Evolutionary conservation across 495 filamentous ascomycete genomes (phyloP).

Genomic region (Neurospora hispaniola): DNA sequence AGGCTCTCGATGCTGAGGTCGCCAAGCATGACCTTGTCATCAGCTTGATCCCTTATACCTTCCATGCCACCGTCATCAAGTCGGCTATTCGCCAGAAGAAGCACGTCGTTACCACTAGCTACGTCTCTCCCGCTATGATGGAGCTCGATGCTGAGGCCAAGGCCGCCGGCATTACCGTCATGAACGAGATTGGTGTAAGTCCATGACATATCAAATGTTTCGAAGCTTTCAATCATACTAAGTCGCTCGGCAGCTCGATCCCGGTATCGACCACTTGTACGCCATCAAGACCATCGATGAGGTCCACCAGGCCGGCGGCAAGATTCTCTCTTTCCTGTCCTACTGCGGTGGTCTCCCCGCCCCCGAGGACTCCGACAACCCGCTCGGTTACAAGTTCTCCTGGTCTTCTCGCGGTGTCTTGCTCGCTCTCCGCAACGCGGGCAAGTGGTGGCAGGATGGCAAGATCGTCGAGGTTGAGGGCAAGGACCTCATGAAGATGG

Average conservation of each 20-base stretch:
- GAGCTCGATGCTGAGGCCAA: constrained; percentile 76
- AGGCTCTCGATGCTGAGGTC: constrained; percentile 67
- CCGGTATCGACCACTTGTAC: constrained; percentile 67
- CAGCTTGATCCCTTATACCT: constrained; percentile 84
- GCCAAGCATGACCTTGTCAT: constrained; percentile 71
- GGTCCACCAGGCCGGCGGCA: constrained; percentile 74
- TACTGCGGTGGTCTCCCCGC: constrained; percentile 70
- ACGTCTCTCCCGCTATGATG: constrained; percentile 85
- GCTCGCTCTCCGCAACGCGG: constrained; percentile 75
- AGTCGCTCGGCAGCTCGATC: constrained; percentile 7
- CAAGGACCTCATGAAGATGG: constrained; percentile 69
- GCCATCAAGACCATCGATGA: constrained; percentile 84
- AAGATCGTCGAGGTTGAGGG: constrained; percentile 49
- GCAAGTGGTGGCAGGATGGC: constrained; percentile 72
- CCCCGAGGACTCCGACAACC: constrained; percentile 79
- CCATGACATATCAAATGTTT: constrained; percentile 1
- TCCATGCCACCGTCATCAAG: constrained; percentile 85
- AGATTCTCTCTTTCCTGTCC: constrained; percentile 70
- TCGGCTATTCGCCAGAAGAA: constrained; percentile 88
- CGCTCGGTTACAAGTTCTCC: constrained; percentile 92
- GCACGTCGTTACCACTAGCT: constrained; percentile 93
- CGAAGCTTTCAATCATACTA: constrained; percentile 18
- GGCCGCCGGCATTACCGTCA: constrained; percentile 88
- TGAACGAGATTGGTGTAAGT: constrained; percentile 91
- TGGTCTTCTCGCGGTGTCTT: constrained; percentile 77